Percentiles rank a stretch among this genome's conserved stretches.
These are phyloP conservation scores for Trichophyton schoenleinii DNA, from an alignment of 2,329 filamentous ascomycete species.

Conservation along the genomic window DNA sequence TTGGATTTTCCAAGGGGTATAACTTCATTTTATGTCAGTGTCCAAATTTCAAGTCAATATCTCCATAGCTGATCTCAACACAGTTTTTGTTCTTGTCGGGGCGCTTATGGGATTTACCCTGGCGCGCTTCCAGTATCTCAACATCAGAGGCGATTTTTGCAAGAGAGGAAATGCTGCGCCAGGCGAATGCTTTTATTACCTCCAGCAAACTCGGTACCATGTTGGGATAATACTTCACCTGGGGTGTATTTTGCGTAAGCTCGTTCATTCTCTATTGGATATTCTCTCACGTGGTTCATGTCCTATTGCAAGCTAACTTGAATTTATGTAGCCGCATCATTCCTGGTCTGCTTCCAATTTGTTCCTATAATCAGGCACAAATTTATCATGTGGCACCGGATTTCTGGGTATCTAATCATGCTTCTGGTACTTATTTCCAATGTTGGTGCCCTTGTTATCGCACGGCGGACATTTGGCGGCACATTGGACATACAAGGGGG, in stretches of 20 bases:
- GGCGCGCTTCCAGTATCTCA: conserved; percentile 37
- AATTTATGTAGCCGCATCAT: conserved; percentile 19
- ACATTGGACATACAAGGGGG: conserved; percentile 38
- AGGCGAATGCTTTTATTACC: conserved; percentile 36
- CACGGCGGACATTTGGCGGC: conserved; percentile 42
- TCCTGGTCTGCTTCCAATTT: conserved; percentile 34
- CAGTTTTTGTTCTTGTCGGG: conserved; percentile 33
- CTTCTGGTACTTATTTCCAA: conserved; percentile 37
- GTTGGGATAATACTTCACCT: conserved; percentile 36
- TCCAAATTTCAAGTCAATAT: not conserved
- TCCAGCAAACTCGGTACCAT: conserved; percentile 21
- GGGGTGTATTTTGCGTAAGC: conserved; percentile 20
- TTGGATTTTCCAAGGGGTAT: conserved; percentile 6
- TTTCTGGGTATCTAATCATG: conserved; percentile 47
- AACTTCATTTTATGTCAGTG: conserved; percentile 9
- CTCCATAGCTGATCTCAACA: not conserved
- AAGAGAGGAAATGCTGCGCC: conserved; percentile 20
- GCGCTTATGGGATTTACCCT: conserved; percentile 39
- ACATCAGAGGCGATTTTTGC: conserved; percentile 7
- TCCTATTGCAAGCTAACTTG: not conserved
- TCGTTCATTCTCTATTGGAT: too few species aligned
- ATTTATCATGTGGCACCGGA: conserved; percentile 43
- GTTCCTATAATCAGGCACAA: conserved; percentile 35
- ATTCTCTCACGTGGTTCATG: too few species aligned
- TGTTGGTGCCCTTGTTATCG: conserved; percentile 43